phyloP scores from a whole-genome alignment of 768 basidiomycete genomes.

The Boletus rufocinnamomeus region DNA sequence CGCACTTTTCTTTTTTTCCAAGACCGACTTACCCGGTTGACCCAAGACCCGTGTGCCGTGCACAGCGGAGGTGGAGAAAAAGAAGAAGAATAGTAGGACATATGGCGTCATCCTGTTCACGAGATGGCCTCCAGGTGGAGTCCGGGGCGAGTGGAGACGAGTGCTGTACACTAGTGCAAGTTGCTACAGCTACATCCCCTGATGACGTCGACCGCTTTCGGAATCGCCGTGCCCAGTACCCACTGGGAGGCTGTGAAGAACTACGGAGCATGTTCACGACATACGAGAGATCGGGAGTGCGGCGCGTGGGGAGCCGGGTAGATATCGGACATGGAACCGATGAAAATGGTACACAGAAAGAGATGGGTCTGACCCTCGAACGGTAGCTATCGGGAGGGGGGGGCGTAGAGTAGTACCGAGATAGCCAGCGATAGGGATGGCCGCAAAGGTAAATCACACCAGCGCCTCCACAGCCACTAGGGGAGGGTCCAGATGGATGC shows the following conservation, averaged over 20 bases:
- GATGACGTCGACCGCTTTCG: constrained; percentile 23
- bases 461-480: constrained; percentile 23
- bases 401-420: background rate
- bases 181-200: background rate
- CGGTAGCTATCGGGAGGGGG: constrained; percentile 3
- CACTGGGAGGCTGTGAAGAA: constrained; percentile 9
- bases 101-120: constrained; percentile 17
- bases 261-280: background rate
- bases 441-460: constrained; percentile 28
- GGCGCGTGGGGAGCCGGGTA: constrained; percentile 13
- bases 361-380: background rate
- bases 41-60: constrained; percentile 14
- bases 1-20: background rate
- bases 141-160: constrained; percentile 7
- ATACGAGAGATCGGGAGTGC: constrained; percentile 1
- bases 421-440: background rate
- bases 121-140: constrained; percentile 14
- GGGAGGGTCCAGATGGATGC: constrained; percentile 8
- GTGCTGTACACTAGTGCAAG: background rate
- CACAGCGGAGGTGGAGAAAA: background rate
- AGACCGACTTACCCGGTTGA: background rate
- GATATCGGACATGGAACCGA: constrained; percentile 12
- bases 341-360: constrained; percentile 7
- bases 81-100: background rate
- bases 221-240: constrained; percentile 5